Percentiles rank a stretch among this genome's conserved stretches.
Evolutionary conservation across 768 basidiomycete species (phyloP).

Genomic region (Phanerochaete sordida): DNA sequence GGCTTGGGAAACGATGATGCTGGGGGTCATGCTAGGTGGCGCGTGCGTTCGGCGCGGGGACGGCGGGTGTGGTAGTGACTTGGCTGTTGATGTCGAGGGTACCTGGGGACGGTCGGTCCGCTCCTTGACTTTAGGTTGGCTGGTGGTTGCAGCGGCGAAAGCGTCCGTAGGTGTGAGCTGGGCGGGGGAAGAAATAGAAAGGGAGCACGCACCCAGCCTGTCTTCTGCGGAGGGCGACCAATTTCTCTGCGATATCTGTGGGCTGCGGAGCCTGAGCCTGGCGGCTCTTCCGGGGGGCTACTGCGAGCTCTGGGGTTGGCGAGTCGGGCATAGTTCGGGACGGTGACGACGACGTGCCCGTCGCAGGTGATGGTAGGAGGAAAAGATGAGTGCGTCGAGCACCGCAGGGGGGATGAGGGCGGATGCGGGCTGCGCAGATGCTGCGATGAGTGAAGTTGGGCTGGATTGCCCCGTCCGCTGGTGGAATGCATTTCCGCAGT

Average conservation of each 20-base stretch:
- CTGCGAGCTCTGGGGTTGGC: slow-evolving; percentile 12
- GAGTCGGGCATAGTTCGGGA: slow-evolving; percentile 19
- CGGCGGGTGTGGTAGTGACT: slow-evolving; percentile 32
- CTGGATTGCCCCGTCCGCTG: slow-evolving; percentile 5
- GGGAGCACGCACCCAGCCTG: slow-evolving; percentile 49
- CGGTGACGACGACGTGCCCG: slow-evolving; percentile 43
- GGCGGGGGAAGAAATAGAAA: background rate
- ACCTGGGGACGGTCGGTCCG: slow-evolving; percentile 40
- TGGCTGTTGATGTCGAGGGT: slow-evolving; percentile 24
- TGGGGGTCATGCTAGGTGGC: slow-evolving; percentile 17
- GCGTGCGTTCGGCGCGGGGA: slow-evolving; percentile 25
- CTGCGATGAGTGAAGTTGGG: slow-evolving; percentile 12
- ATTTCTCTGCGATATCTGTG: slow-evolving; percentile 55
- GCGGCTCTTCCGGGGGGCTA: slow-evolving; percentile 28
- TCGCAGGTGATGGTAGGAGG: slow-evolving; percentile 94
- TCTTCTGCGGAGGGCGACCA: slow-evolving; percentile 65
- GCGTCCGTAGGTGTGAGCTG: background rate
- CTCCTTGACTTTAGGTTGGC: slow-evolving; percentile 44
- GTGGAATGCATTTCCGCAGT: slow-evolving; percentile 9
- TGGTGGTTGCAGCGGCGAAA: slow-evolving; percentile 23
- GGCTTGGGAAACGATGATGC: slow-evolving; percentile 30
- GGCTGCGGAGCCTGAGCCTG: slow-evolving; percentile 34
- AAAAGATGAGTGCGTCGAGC: slow-evolving; percentile 40
- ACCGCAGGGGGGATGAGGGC: background rate
- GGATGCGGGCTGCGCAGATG: slow-evolving; percentile 11